A percentile compares a stretch with the other conserved stretches of the same genome.
phyloP scores from a whole-genome alignment of 192 early-diverging fungal genomes.

The Spinellus fusiger region DNA sequence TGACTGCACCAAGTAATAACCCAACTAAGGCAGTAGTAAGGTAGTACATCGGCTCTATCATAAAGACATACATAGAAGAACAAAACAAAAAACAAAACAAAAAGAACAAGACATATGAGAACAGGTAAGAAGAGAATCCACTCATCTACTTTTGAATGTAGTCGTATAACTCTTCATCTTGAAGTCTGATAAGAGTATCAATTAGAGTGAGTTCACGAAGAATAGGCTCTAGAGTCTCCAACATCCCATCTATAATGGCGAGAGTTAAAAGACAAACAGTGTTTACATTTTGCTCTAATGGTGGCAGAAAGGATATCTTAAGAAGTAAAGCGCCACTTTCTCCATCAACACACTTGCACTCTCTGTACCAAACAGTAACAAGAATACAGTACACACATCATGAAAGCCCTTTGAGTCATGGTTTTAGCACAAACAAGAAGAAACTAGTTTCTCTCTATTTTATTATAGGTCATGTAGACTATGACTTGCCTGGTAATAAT shows the following conservation, averaged over 20 bases:
- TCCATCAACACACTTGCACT: constrained; percentile 35
- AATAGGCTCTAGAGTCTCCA: constrained; percentile 41
- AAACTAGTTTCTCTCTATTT: background rate
- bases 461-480: background rate
- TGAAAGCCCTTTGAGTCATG: constrained; percentile 44
- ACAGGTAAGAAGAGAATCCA: too few relatives aligned
- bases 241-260: constrained; percentile 42
- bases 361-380: constrained; percentile 36
- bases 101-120: background rate
- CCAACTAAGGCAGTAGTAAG: constrained; percentile 52
- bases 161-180: constrained; percentile 38
- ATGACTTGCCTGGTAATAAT: constrained; percentile 48
- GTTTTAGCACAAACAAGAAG: background rate
- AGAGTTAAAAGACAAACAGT: background rate
- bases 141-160: constrained; percentile 37
- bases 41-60: constrained; percentile 36
- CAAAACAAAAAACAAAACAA: too few relatives aligned
- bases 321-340: constrained; percentile 42
- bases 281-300: background rate
- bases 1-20: constrained; percentile 60
- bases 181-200: constrained; percentile 29
- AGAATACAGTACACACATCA: constrained; percentile 44
- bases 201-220: constrained; percentile 38
- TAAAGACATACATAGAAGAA: background rate
- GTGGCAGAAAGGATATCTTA: constrained; percentile 41